Conservation (phyloP, 2,329 filamentous ascomycete species). For the Scedosporium dehoogii region DNA sequence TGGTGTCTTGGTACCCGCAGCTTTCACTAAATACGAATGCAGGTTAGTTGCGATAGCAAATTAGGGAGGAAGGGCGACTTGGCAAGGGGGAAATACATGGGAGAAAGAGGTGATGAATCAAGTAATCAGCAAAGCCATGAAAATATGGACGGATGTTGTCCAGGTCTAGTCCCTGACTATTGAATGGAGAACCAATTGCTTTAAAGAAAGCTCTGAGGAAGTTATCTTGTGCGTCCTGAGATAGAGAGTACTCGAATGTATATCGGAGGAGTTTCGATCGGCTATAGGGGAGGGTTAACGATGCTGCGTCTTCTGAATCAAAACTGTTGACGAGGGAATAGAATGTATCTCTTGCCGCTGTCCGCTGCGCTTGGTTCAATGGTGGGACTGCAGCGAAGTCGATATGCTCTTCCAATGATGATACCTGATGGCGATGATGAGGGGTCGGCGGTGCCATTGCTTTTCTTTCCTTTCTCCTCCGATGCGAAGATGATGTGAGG, state of each 20-base stretch:
- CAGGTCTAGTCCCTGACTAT: neutral
- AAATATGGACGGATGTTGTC: neutral
- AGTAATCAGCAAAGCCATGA: conserved; percentile 8
- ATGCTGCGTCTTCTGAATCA: too few relatives aligned
- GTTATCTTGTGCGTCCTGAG: conserved; percentile 6
- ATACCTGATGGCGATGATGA: too few relatives aligned
- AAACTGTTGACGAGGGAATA: too few relatives aligned
- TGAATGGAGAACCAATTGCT: neutral
- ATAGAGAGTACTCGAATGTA: neutral
- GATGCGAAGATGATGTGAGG: too few relatives aligned
- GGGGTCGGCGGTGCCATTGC: too few relatives aligned
- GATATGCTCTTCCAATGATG: too few relatives aligned
- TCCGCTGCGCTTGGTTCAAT: too few relatives aligned
- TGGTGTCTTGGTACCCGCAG: conserved; percentile 6
- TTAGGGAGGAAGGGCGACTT: neutral
- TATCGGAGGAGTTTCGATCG: neutral
- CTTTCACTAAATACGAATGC: conserved; percentile 5
- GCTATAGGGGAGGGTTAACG: neutral
- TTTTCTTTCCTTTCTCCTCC: too few relatives aligned
- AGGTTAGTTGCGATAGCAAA: neutral
- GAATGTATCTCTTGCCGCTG: too few relatives aligned
- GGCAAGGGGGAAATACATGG: neutral
- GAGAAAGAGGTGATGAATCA: conserved; percentile 10
- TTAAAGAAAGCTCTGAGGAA: conserved; percentile 8
- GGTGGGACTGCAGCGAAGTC: too few relatives aligned